Evolutionary conservation across 2,329 filamentous ascomycete species (phyloP), one percentile per base, ranked within the genome.

Genomic region (Cercospora zeina): DNA sequence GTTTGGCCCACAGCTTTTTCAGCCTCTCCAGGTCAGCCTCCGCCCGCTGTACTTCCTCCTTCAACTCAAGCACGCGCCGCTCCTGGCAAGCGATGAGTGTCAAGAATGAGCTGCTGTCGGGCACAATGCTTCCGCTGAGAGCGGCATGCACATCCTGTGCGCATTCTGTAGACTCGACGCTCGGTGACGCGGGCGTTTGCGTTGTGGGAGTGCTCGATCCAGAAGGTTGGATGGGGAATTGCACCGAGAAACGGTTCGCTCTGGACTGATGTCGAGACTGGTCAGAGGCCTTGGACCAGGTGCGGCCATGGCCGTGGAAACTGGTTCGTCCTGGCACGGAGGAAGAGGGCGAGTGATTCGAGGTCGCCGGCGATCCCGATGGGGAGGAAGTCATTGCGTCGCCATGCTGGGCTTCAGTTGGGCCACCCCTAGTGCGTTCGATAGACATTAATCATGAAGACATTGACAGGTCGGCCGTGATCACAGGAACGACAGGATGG

Each of bases 41-140:
- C 5, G 95, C 93, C 63, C 87, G 88, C 24, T 81, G 79, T n/a
- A 99, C 81, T 76, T 97, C 93, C 75, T 99, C 95, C 63, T 88
- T 89, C 57, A 99, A 80, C 77, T 97, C 95, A 61, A 99, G 79
- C 1, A 99, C 93, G 68, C 87, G 87, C 61, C 95, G 85, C 78
- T 99, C 95, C 77, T 97, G 93, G 13, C 91, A 88, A 49, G 95
- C 95, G 70, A 99, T 89, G 61, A 93, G 89, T 64, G 91, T 93
- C 67, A 99, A 87, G 71, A 97, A 70, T 83, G 84, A 56, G 85
- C 80, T 54, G 47, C 57, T 54, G n/a, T 63, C 62, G 4, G 57
- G 53, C 14, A 60, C 34, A 13, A 36, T 37, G 24, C 62, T 53
- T 19, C 54, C 54, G 16, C 45, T 49, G 19, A 60, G 58, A 10